Evolutionary conservation across 2,329 filamentous ascomycete genomes (phyloP), one percentile per base, ranked within the genome.

Genomic region (Emmonsia crescens): DNA sequence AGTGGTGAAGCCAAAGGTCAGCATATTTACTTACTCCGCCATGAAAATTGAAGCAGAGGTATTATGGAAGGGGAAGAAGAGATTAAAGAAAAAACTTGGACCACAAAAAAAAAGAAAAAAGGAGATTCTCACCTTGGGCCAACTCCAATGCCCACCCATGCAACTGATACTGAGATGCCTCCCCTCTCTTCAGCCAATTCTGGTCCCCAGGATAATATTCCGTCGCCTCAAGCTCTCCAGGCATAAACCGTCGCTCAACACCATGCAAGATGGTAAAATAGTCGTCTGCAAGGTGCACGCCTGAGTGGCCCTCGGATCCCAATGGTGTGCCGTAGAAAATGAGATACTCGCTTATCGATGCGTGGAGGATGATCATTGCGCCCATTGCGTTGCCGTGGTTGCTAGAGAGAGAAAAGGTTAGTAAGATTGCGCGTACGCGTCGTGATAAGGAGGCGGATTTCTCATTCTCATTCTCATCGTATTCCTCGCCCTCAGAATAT

Each of bases 261-360:
- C 91, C 91, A 40, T 80, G 80, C 38, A 96, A 81, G 80, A 96
- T 96, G 80, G 92, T 85, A 82, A 96, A 96, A 81, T 94, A 96
- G 80, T 96, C 91, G 77, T 96, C 89, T 19, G 91, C 91, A 14
- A 90, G 93, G 81, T 96, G 91, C 58, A 91, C 88, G 66, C 91
- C 91, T 1, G 85, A 85, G 80, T 96, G 91, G 64, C 91, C 91
- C 76, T 95, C 91, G 14, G 91, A 96, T 68, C 91, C 91, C 67
- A 92, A 77, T 10, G 89, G 82, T 1, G 89, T 89, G 61, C 63
- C 90, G 74, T 94, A 95, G 77, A 95, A 86, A 74, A 95, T 94
- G 67, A 95, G 80, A 77, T 95, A 95, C 76, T 96, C 91, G 24
- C 91, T 95, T 64, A 96, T 80, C 71, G 85, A 90, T 59, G 89